Conservation (phyloP, 1,284 basidiomycete species). For the Neolentinus lepideus region DNA sequence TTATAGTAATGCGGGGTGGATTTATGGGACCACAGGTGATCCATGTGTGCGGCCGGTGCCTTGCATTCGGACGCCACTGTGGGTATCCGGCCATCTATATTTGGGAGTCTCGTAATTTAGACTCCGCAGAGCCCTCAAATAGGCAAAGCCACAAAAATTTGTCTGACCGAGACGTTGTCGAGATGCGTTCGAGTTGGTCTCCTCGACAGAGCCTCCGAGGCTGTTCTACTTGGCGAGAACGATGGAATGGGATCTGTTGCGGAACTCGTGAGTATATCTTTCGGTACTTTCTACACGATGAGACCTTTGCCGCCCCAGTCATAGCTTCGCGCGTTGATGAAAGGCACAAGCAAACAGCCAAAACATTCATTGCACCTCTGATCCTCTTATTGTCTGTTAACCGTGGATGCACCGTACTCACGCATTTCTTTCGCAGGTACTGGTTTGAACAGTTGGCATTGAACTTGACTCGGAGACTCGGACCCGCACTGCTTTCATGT, state of each 20-base stretch:
- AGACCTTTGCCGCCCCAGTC: constrained; percentile 5
- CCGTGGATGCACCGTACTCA: background rate
- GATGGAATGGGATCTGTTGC: background rate
- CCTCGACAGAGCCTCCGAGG: too few species aligned
- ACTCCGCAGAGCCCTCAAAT: background rate
- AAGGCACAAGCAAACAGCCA: constrained; percentile 5
- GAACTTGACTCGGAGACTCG: too few species aligned
- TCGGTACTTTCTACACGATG: background rate
- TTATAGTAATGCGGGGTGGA: background rate
- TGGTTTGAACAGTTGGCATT: too few species aligned
- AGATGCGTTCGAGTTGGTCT: background rate
- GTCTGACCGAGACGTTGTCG: background rate
- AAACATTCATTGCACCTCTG: constrained; percentile 5
- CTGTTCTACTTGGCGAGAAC: background rate
- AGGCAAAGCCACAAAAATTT: background rate
- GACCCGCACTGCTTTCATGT: too few species aligned
- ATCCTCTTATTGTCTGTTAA: background rate
- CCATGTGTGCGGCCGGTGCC: constrained; percentile 1
- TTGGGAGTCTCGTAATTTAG: background rate
- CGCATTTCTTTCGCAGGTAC: too few species aligned
- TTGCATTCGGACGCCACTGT: background rate
- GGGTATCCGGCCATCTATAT: background rate
- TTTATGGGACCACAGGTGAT: constrained; percentile 1
- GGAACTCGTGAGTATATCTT: background rate
- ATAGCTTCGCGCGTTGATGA: constrained; percentile 3